Evolutionary conservation across 345 rosid species (phyloP), one percentile per base, ranked within the genome.

Genomic region (Litchi chinensis): DNA sequence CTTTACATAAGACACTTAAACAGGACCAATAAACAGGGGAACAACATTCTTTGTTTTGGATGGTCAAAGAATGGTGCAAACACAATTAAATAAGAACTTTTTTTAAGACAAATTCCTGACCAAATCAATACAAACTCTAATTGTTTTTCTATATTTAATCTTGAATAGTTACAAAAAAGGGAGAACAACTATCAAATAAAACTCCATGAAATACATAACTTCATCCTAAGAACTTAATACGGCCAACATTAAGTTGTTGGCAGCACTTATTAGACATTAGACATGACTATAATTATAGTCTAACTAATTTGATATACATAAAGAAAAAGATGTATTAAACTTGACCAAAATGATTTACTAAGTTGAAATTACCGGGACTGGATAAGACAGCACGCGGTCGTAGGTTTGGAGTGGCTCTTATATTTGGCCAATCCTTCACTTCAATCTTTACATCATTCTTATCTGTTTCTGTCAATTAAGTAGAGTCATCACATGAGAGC

Each of bases 341-440:
- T 5, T 13, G 19, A 37, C 16, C 2, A 44, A 41, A 73, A 43
- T 65, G 28, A 10, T 5, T 1, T 19, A 28, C 6, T 10, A 39
- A 24, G 67, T 37, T 10, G 19, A 18, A 80, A 65, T 81, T 83
- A 90, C 95, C 89, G 22, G 91, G 93, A 81, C 95, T 91, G 28
- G 95, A 91, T 70, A 90, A 28, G 63, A 91, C 89, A 77, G 95
- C 95, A 56, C 95, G 91, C 11, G 93, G 95, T 11, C 91, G 95
- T 9, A 79, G 87, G 71, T 89, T 76, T 41, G 86, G 54, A 83
- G 87, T 52, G 69, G 87, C 89, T 79, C 89, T 85, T 26, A 87
- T 82, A n/a, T 85, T 86, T 73, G 85, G 88, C 82, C 74, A 87
- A 21, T 81, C 74, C 43, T 79, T 85, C 75, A 82, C 88, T 18